Conservation (phyloP, 2,329 filamentous ascomycete genomes). For the Xylariaceae sp. region DNA sequence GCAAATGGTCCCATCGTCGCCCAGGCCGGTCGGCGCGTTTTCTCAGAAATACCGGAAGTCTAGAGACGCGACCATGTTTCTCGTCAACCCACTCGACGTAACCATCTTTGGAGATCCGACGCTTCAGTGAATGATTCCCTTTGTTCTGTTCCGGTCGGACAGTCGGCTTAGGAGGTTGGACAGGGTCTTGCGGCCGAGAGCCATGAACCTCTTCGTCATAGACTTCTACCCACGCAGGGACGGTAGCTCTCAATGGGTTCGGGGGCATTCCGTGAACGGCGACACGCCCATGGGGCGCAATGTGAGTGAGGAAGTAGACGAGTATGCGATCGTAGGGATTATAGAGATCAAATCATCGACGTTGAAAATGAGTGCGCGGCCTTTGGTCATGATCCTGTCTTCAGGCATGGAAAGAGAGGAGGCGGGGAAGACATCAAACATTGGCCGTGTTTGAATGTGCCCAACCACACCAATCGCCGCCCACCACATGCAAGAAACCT, state of each 20-base stretch:
- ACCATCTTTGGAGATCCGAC: slow-evolving; percentile 34
- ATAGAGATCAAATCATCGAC: slow-evolving; percentile 2
- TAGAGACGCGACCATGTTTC: slow-evolving; percentile 32
- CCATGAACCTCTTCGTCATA: slow-evolving; percentile 31
- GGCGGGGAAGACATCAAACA: slow-evolving; percentile 12
- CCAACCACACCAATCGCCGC: slow-evolving; percentile 1
- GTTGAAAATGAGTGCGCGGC: neutral
- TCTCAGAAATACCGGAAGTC: slow-evolving; percentile 44
- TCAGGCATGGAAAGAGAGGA: slow-evolving; percentile 4
- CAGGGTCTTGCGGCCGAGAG: slow-evolving; percentile 14
- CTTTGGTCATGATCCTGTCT: slow-evolving; percentile 11
- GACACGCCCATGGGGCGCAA: slow-evolving; percentile 18
- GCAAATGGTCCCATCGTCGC: slow-evolving; percentile 57
- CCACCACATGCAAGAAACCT: slow-evolving; percentile 9
- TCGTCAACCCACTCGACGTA: slow-evolving; percentile 36
- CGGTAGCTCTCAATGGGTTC: slow-evolving; percentile 29
- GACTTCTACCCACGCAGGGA: slow-evolving; percentile 33
- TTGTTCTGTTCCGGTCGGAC: slow-evolving; percentile 28
- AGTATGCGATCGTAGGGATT: neutral
- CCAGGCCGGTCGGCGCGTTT: slow-evolving; percentile 47
- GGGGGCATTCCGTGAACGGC: slow-evolving; percentile 25
- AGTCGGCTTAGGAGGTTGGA: slow-evolving; percentile 25
- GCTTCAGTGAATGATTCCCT: slow-evolving; percentile 27
- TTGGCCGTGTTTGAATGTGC: slow-evolving; percentile 1
- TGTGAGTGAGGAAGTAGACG: neutral